Evolutionary conservation across 2,329 filamentous ascomycete genomes (phyloP).

Genomic region (Aureobasidium lini): DNA sequence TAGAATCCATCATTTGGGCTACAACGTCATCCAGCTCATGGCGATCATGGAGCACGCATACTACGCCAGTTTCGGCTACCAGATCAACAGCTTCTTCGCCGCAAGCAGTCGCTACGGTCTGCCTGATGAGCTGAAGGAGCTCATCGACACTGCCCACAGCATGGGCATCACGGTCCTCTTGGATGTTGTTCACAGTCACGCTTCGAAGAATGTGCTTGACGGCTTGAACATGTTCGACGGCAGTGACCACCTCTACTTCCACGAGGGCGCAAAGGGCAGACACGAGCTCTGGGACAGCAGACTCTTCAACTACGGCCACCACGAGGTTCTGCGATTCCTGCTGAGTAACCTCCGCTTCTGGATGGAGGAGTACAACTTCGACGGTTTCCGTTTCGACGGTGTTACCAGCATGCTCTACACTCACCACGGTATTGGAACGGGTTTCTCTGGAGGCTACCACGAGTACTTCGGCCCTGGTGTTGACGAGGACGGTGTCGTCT

Average conservation of each 20-base stretch:
- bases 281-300: constrained; percentile 96
- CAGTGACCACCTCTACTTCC: constrained; percentile 93
- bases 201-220: constrained; percentile 93
- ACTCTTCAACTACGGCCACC: constrained; percentile 91
- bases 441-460: constrained; percentile 95
- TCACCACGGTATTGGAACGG: constrained; percentile 96
- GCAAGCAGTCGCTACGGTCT: constrained; percentile 91
- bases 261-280: constrained; percentile 71
- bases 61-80: constrained; percentile 98
- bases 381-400: constrained; percentile 95
- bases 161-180: constrained; percentile 86
- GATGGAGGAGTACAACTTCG: constrained; percentile 98
- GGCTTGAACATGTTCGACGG: constrained; percentile 95
- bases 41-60: constrained; percentile 99
- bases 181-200: constrained; percentile 95
- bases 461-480: constrained; percentile 90
- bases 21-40: constrained; percentile 98
- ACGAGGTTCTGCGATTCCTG: constrained; percentile 92
- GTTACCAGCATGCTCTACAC: constrained; percentile 97
- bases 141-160: constrained; percentile 89
- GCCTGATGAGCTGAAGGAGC: constrained; percentile 91
- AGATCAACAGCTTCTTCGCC: constrained; percentile 98
- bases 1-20: constrained; percentile 80
- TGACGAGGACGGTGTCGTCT: constrained; percentile 88
- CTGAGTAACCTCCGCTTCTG: constrained; percentile 94